Evolutionary conservation across 2,329 filamentous ascomycete genomes (phyloP).

Genomic region (Phoma sp.): DNA sequence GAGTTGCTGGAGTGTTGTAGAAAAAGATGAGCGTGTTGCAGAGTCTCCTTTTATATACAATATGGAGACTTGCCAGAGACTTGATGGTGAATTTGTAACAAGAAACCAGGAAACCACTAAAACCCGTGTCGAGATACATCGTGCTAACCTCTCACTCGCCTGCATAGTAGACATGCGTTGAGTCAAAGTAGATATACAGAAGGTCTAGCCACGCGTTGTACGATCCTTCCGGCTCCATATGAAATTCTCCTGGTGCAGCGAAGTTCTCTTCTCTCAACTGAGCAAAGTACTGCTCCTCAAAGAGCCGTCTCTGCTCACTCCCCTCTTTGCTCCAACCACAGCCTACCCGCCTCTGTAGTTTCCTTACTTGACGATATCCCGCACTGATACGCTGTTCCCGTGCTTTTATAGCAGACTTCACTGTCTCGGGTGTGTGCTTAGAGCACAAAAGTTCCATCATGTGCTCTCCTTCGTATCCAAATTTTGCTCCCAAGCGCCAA

Average conservation of each 20-base stretch:
- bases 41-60: too few species aligned
- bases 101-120: too few species aligned
- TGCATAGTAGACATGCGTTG: too few species aligned
- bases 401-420: background rate
- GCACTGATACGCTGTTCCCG: background rate
- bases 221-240: too few species aligned
- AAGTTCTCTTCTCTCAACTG: conserved; percentile 5
- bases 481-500: background rate
- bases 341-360: conserved; percentile 3
- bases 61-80: too few species aligned
- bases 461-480: background rate
- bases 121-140: too few species aligned
- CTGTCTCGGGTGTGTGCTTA: background rate
- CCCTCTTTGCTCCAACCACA: conserved; percentile 2
- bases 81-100: too few species aligned
- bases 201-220: too few species aligned
- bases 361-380: background rate
- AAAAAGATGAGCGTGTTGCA: too few species aligned
- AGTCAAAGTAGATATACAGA: too few species aligned
- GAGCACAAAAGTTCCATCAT: background rate
- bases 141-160: too few species aligned
- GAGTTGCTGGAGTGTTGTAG: too few species aligned
- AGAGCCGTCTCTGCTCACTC: conserved; percentile 10
- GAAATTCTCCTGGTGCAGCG: background rate
- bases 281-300: conserved; percentile 5